Evolutionary conservation across 805 yeast species (phyloP).

Genomic region (Barnettozyma vustinii): DNA sequence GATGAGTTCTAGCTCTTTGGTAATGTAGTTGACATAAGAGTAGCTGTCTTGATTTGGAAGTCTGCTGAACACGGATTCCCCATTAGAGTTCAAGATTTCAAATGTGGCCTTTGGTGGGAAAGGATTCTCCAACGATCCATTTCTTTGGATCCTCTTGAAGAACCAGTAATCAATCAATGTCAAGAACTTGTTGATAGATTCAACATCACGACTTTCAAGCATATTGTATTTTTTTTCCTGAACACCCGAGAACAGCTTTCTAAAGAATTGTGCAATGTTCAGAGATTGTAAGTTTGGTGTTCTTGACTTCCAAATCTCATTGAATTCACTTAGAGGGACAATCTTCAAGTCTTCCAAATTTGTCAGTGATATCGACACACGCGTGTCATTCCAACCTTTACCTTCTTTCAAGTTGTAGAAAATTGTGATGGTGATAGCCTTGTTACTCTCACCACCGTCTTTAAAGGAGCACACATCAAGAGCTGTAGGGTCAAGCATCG

Average conservation of each 20-base stretch:
- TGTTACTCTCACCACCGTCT: not conserved
- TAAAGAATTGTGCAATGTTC: constrained; percentile 7
- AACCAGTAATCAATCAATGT: constrained; percentile 10
- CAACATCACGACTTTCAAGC: not conserved
- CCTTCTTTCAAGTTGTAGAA: constrained; percentile 1
- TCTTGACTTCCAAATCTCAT: constrained; percentile 12
- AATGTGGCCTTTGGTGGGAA: constrained; percentile 2
- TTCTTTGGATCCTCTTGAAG: constrained; percentile 5
- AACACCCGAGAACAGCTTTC: not conserved
- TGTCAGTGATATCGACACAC: not conserved
- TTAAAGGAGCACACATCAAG: not conserved
- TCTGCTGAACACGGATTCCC: not conserved
- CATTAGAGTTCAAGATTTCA: not conserved
- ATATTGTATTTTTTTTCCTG: not conserved
- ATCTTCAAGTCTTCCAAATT: constrained; percentile 4
- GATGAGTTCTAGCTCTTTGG: constrained; percentile 9
- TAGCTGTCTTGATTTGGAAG: not conserved
- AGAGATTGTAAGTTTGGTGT: constrained; percentile 1
- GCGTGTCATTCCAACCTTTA: constrained; percentile 6
- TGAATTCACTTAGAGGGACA: constrained; percentile 9
- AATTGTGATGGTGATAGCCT: constrained; percentile 10
- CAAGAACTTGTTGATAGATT: constrained; percentile 3
- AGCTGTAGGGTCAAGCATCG: constrained; percentile 2
- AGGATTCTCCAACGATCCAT: constrained; percentile 11
- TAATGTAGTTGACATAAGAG: constrained; percentile 5